Base-by-base conservation (phyloP, 257 asterid genomes). In the Penstemon barbatus region DNA sequence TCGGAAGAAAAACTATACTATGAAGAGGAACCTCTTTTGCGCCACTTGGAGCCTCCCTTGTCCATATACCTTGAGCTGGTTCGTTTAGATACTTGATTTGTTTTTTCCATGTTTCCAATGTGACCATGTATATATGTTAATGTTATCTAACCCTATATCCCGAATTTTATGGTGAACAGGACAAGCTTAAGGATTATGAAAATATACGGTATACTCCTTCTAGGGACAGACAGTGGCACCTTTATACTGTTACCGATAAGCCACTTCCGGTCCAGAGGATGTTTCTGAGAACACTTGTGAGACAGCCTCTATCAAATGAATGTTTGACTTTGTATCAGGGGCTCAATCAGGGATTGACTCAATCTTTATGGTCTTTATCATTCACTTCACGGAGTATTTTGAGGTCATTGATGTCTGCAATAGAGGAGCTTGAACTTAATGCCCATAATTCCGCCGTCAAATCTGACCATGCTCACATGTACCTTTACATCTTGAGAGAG, bases 161-260 rank as follows among this genome's bases (percentile, higher is more conserved):
- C 64, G 45, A 59, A 41, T 33, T 64, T 72, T 72, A 9, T 65
- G 68, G 45, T 70, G 37, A 46, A 73, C 95, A 94, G 99, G 99
- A 91, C 73, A 94, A 94, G 75, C 91, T 94, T 12, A 94, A 87
- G 78, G 84, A 85, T 57, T 91, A 86, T 71, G 89, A 83, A 38
- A 83, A 85, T 74, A 89, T 87, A 68, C 82, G 91, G 61, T 89
- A 91, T 65, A 91, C 99, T 51, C 91, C 97, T 68, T 94, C 99
- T 57, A 89, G 99, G 62, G 99, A 94, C 77, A 89, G 98, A 57
- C 99, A 94, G 80, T 94, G 99, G 99, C 99, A 94, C 85, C 89
- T 89, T 55, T 94, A 94, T 79, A 89, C 97, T 36, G 95, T 91
- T 71, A 60, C 70, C 8, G 98, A 94, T 78, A 91, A 87, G 84